Conservation (phyloP, 148 eudicot genomes). For the Cornus suecica region DNA sequence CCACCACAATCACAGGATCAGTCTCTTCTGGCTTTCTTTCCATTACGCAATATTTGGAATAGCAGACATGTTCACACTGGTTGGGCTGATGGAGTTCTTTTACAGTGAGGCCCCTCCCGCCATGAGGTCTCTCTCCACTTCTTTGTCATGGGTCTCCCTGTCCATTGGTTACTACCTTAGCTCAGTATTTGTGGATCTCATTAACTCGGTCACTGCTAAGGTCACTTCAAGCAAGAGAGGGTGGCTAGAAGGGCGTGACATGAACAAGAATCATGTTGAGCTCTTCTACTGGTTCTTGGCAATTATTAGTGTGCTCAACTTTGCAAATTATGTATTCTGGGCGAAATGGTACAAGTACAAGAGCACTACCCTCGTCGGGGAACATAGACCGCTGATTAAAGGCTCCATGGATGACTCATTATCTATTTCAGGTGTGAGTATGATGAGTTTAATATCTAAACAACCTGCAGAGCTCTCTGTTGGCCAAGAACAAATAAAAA, state of each 20-base stretch:
- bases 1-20: constrained; percentile 11
- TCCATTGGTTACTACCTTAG: constrained; percentile 17
- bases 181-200: constrained; percentile 6
- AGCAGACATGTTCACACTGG: constrained; percentile 17
- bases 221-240: constrained; percentile 11
- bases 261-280: constrained; percentile 14
- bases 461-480: background rate
- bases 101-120: constrained; percentile 12
- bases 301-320: constrained; percentile 12
- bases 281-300: constrained; percentile 19
- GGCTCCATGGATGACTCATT: background rate
- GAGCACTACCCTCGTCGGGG: background rate
- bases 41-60: constrained; percentile 18
- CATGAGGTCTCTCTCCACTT: constrained; percentile 16
- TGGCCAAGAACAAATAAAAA: background rate
- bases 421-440: background rate
- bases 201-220: constrained; percentile 7
- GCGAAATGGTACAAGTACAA: constrained; percentile 16
- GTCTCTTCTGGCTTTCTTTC: constrained; percentile 16
- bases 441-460: background rate
- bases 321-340: constrained; percentile 8
- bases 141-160: constrained; percentile 6
- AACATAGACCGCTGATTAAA: background rate
- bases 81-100: constrained; percentile 16
- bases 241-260: constrained; percentile 14